phyloP scores from a whole-genome alignment of 306 rosid genomes.

The Dalbergia oliveri region DNA sequence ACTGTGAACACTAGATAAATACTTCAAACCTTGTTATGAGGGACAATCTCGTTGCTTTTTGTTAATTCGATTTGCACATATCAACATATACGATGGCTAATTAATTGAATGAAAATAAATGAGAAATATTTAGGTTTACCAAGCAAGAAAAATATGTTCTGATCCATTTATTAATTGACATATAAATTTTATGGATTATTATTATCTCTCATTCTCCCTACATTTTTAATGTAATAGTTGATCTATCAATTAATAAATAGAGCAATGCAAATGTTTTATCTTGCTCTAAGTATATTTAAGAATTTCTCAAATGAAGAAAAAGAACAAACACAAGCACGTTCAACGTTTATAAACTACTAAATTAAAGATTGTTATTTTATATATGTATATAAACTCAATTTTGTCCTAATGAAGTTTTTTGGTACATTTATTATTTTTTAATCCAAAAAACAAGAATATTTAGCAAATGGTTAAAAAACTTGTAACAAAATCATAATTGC shows the following conservation, averaged over 20 bases:
- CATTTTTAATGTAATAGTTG: too few species aligned
- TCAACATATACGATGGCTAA: background rate
- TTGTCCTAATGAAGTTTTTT: background rate
- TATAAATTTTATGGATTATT: too few species aligned
- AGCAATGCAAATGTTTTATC: too few species aligned
- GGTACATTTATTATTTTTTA: background rate
- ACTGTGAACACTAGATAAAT: background rate
- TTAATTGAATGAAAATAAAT: background rate
- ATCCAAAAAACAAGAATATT: too few species aligned
- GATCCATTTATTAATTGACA: too few species aligned
- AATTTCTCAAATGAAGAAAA: too few species aligned
- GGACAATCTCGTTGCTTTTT: background rate
- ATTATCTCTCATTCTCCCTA: too few species aligned
- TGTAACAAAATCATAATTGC: background rate
- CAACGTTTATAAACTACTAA: background rate
- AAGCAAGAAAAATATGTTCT: too few species aligned
- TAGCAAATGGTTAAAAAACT: background rate
- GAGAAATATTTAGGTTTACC: too few species aligned
- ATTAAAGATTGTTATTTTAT: too few species aligned
- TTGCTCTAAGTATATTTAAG: too few species aligned
- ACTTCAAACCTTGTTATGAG: background rate
- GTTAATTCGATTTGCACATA: background rate
- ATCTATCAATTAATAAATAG: too few species aligned
- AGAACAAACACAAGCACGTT: background rate
- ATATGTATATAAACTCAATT: background rate